Evolutionary conservation across 352 stramenopile species (phyloP).

Genomic region (Phytopythium oedochilum): DNA sequence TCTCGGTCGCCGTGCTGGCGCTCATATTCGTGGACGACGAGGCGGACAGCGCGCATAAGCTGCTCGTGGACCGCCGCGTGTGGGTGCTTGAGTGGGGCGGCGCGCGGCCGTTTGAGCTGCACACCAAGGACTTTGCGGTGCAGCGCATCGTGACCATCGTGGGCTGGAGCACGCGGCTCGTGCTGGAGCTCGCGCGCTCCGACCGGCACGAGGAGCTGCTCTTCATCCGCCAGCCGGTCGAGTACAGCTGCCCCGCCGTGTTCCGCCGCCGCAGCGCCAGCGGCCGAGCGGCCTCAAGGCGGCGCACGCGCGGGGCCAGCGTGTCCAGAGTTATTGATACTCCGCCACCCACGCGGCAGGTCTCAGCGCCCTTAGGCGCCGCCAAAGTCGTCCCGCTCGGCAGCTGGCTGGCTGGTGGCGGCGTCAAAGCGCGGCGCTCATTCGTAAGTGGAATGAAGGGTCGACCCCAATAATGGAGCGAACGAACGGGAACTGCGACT

Average conservation of each 20-base stretch:
- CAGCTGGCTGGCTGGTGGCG: neutral
- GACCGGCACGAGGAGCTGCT: slow-evolving; percentile 10
- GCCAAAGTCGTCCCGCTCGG: neutral
- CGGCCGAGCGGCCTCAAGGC: neutral
- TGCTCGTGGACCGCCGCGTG: slow-evolving; percentile 13
- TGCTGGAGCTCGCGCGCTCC: slow-evolving; percentile 12
- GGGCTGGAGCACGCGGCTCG: slow-evolving; percentile 14
- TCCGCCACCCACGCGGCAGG: neutral
- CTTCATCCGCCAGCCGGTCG: slow-evolving; percentile 15
- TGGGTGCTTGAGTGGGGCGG: slow-evolving; percentile 11
- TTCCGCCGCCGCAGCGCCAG: neutral
- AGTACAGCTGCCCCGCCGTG: slow-evolving; percentile 13
- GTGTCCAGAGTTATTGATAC: neutral
- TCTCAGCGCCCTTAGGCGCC: neutral
- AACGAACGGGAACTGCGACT: no score
- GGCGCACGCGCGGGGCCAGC: neutral
- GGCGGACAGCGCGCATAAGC: neutral
- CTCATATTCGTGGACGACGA: slow-evolving; percentile 6
- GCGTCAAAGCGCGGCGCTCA: no score
- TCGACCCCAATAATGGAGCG: no score
- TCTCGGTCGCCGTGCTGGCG: slow-evolving; percentile 3
- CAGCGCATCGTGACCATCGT: slow-evolving; percentile 18
- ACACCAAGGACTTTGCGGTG: slow-evolving; percentile 14
- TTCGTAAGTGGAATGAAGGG: no score
- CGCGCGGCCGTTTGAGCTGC: slow-evolving; percentile 5